phyloP scores from a whole-genome alignment of 768 basidiomycete genomes.

The Pisolithus tinctorius region DNA sequence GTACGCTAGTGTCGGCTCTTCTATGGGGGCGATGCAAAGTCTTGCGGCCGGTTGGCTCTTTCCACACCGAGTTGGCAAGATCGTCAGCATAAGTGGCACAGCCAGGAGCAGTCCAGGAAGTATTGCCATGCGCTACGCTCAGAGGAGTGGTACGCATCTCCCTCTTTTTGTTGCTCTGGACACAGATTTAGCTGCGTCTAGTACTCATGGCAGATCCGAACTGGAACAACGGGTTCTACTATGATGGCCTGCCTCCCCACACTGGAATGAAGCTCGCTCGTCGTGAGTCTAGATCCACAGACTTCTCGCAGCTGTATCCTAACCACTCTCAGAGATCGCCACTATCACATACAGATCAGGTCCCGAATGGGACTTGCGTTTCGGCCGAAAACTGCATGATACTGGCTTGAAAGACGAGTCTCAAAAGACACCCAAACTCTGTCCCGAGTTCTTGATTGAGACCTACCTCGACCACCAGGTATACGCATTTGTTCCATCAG shows the following conservation, averaged over 20 bases:
- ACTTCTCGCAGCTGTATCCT: not conserved
- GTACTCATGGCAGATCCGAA: conserved; percentile 99
- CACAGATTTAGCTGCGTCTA: conserved; percentile 24
- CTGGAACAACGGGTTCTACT: conserved; percentile 99
- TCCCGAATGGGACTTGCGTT: conserved; percentile 98
- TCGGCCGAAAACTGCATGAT: conserved; percentile 67
- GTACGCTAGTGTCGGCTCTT: conserved; percentile 90
- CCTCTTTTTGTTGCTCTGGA: not conserved
- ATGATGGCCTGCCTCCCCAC: conserved; percentile 91
- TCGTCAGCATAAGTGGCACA: conserved; percentile 93
- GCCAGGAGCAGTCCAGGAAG: conserved; percentile 88
- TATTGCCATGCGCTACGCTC: conserved; percentile 94
- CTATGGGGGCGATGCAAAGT: conserved; percentile 99
- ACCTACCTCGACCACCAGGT: conserved; percentile 94
- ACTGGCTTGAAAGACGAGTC: conserved; percentile 11
- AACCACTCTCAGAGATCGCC: conserved; percentile 70
- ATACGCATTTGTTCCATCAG: conserved; percentile 6
- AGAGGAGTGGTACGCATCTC: conserved; percentile 70
- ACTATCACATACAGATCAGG: conserved; percentile 99
- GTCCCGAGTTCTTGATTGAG: conserved; percentile 97
- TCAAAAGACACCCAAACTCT: conserved; percentile 60
- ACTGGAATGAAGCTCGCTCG: conserved; percentile 98
- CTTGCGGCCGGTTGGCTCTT: conserved; percentile 91
- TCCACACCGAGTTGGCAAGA: conserved; percentile 81
- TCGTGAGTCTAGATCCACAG: conserved; percentile 48